Conservation (phyloP, 352 stramenopile genomes). For the Achlya hypogyna region DNA sequence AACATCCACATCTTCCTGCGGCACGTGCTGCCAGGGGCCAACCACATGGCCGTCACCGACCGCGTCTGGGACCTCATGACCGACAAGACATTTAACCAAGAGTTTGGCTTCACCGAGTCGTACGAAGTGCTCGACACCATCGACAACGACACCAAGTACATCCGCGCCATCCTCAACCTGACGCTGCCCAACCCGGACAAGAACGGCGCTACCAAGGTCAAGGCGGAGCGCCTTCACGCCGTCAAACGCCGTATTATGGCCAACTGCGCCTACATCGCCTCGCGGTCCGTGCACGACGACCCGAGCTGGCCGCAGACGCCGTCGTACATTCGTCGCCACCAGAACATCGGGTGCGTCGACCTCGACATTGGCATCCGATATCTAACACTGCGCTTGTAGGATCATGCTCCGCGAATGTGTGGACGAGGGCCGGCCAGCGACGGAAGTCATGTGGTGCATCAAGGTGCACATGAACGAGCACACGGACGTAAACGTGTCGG, state of each 20-base stretch:
- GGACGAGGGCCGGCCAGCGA: constrained; percentile 56
- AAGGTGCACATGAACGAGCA: constrained; percentile 77
- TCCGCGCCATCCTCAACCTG: constrained; percentile 70
- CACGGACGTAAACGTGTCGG: constrained; percentile 50
- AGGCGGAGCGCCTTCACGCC: constrained; percentile 70
- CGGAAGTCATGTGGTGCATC: constrained; percentile 71
- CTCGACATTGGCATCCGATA: background rate
- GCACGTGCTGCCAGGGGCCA: constrained; percentile 73
- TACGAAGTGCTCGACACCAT: constrained; percentile 62
- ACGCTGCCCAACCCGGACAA: constrained; percentile 64
- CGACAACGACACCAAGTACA: constrained; percentile 70
- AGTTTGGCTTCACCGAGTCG: constrained; percentile 74
- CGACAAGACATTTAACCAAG: constrained; percentile 65
- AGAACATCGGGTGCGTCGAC: constrained; percentile 34
- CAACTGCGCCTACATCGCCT: constrained; percentile 60
- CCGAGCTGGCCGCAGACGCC: constrained; percentile 50
- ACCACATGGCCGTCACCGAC: constrained; percentile 37
- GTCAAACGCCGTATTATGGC: constrained; percentile 72
- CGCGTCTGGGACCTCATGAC: constrained; percentile 72
- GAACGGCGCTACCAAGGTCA: constrained; percentile 63
- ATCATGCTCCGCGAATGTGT: constrained; percentile 73
- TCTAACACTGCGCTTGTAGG: background rate
- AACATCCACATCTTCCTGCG: constrained; percentile 83
- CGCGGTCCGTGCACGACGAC: constrained; percentile 54
- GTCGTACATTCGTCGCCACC: constrained; percentile 66